Evolutionary conservation across 768 basidiomycete species (phyloP), one percentile per base, ranked within the genome.

Genomic region (Mycena olivaceomarginata): DNA sequence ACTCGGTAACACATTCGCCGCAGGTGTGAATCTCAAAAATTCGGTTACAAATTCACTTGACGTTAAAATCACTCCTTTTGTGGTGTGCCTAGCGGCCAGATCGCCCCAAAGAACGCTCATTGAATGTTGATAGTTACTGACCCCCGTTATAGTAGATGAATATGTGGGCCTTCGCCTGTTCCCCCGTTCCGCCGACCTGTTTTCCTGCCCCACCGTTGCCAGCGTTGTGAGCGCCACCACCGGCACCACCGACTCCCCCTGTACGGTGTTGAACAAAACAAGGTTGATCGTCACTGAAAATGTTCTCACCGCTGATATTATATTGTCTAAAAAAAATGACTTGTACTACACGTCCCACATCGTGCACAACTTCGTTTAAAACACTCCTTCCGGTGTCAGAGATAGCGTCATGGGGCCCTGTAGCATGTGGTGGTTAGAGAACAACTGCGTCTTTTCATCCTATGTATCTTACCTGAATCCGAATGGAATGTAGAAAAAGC

Each of bases 381-480:
- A 22, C 56, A 25, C 25, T 22, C 9, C 56, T n/a, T 22, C 31
- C 1, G 22, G 20, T n/a, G 25, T 20, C 56, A 57, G 25, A 25
- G 56, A 57, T 22, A 5, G 13, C 25, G n/a, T 8, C 22, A 9
- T 22, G 22, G 22, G 56, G 15, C 22, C 9, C 56, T 57, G 56
- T 13, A 22, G 25, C 56, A 57, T 57, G 18, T 18, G 56, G 56
- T 57, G 56, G 56, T 57, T 31, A 57, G 56, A 57, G 56, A 57
- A n/a, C 15, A 22, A 57, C 25, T 57, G 56, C 9, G 56, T 57
- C 56, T 12, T 57, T 57, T 5, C 56, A 57, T 25, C n/a, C n/a
- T 57, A 57, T 57, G 25, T 22, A 57, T 57, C 56, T 57, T 57
- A 57, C 56, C 22, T 57, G 25, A 57, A 57, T 31, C 56, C 25